phyloP scores from a whole-genome alignment of 2,329 filamentous ascomycete genomes.

The Phaeophleospora eucalypticola region DNA sequence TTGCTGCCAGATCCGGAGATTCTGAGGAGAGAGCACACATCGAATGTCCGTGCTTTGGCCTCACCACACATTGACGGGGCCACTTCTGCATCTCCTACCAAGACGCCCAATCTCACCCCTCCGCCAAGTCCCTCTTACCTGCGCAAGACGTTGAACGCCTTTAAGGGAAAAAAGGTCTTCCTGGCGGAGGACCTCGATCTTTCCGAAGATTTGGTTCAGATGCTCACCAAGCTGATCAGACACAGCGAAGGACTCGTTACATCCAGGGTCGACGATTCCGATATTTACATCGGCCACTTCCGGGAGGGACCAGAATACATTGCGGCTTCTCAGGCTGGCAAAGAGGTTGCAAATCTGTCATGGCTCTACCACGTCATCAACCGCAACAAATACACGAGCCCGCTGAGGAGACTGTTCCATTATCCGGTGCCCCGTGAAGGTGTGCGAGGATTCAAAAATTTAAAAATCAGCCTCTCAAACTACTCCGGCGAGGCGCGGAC shows the following conservation, averaged over 20 bases:
- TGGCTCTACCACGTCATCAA: conserved; percentile 94
- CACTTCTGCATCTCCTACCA: conserved; percentile 46
- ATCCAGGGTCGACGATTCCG: conserved; percentile 61
- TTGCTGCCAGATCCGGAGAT: conserved; percentile 81
- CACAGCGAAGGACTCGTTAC: conserved; percentile 69
- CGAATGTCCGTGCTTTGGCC: conserved; percentile 15
- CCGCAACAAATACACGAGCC: conserved; percentile 82
- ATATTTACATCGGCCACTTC: conserved; percentile 84
- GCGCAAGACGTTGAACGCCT: conserved; percentile 62
- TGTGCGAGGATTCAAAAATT: conserved; percentile 71
- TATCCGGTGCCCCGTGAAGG: conserved; percentile 78
- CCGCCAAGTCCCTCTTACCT: conserved; percentile 39
- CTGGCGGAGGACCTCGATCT: conserved; percentile 72
- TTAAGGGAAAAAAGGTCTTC: conserved; percentile 72
- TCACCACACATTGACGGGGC: conserved; percentile 61
- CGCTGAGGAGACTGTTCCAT: conserved; percentile 76
- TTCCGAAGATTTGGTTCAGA: conserved; percentile 59
- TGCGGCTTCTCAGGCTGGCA: conserved; percentile 68
- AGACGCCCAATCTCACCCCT: conserved; percentile 41
- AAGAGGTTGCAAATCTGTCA: conserved; percentile 84
- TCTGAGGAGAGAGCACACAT: conserved; percentile 42
- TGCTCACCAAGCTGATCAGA: conserved; percentile 66
- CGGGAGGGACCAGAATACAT: conserved; percentile 77
- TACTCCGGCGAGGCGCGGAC: conserved; percentile 91
- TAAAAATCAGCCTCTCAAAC: conserved; percentile 87